phyloP scores from a whole-genome alignment of 257 asterid genomes.

The Penstemon newberryi region DNA sequence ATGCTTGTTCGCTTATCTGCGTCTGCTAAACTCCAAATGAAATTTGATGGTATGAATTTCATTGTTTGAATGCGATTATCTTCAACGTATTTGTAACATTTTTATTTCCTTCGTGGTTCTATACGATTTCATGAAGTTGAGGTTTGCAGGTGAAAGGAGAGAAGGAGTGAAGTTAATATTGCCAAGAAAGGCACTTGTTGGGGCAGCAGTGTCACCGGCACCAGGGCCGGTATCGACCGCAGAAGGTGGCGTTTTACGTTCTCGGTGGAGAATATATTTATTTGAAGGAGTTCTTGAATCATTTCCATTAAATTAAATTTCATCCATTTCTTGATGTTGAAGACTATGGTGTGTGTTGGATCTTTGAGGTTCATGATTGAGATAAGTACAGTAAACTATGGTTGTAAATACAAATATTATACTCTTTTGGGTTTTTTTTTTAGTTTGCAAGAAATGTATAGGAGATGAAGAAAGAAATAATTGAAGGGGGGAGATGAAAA shows the following conservation, averaged over 20 bases:
- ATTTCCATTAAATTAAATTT: background rate
- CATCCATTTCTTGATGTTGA: no score
- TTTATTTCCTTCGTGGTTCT: background rate
- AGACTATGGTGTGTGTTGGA: no score
- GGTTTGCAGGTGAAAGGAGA: slow-evolving; percentile 37
- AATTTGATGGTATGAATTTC: slow-evolving; percentile 42
- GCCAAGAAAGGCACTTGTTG: slow-evolving; percentile 64
- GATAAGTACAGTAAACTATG: no score
- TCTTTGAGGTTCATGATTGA: no score
- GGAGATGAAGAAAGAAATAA: background rate
- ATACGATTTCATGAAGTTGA: background rate
- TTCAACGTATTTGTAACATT: background rate
- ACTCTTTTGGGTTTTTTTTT: background rate
- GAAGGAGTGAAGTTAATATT: slow-evolving; percentile 32
- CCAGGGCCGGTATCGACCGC: slow-evolving; percentile 21
- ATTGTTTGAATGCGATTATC: background rate
- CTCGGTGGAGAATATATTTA: background rate
- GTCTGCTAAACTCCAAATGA: slow-evolving; percentile 44
- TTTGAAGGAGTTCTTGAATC: slow-evolving; percentile 1
- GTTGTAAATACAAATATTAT: background rate
- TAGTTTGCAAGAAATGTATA: background rate
- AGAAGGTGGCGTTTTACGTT: background rate
- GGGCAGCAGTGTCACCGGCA: slow-evolving; percentile 18
- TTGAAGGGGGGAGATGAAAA: no score
- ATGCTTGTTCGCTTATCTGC: slow-evolving; percentile 65